Base-by-base conservation (phyloP, 345 rosid genomes). In the Nasturtium officinale region DNA sequence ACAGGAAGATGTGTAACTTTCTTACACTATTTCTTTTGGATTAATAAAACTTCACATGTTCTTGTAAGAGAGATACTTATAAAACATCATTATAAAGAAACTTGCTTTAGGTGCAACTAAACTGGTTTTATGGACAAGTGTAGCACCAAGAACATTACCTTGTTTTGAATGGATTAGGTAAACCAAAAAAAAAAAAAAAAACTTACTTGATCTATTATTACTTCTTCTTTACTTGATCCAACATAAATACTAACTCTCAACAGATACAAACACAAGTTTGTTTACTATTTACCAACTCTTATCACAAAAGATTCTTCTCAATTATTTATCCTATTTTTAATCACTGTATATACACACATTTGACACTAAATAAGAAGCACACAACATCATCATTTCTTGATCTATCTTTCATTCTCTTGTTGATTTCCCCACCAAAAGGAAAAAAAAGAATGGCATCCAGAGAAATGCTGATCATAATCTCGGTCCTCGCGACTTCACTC, bases 401-500 rank as follows among this genome's bases (percentile, higher is more conserved):
- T 69, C 40, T 21, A 26, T 61, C 26, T 68, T 9, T 62, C 65
- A 69, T 26, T 25, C 38, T 50, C 71, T 48, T 2, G 12, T 46
- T 30, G 13, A 64, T 25, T 28, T 17, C 0, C 6, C 16, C 0
- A 29, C 2, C n/a, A n/a, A 15, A 13, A 37, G 8, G 28, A 30
- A 30, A 47, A 21, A 65, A 43, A 26, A 69, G 1, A 63, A 77
- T 77, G 80, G 52, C 72, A 28, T 65, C 76, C 6, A 64, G 55
- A 71, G 40, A 30, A 38, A 65, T 59, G 80, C 54, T 65, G 61
- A 57, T 58, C 57, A 7, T 59, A 29, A 21, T 84, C 69, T 46
- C 21, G 3, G 82, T 78, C 10, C 40, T 81, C 2, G 32, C 75
- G 1, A 83, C 85, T 42, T 21, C 86, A 60, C 42, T 87, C n/a